A percentile compares a stretch with the other conserved stretches of the same genome.
Evolutionary conservation across 2,329 filamentous ascomycete genomes (phyloP).

Genomic region (Cryphonectria carpinicola): DNA sequence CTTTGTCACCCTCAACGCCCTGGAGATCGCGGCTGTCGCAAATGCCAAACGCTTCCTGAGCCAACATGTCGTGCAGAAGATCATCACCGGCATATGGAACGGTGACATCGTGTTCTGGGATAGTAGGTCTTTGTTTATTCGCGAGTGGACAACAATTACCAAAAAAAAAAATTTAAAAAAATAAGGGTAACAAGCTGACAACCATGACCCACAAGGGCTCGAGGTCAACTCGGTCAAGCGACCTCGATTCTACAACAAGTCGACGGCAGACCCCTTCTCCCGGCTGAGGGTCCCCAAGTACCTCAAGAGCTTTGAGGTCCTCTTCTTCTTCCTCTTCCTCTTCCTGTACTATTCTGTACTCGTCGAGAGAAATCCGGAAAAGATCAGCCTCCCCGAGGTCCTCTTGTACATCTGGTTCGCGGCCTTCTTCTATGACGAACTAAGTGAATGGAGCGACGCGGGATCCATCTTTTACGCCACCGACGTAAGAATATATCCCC

Average conservation of each 20-base stretch:
- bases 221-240: conserved; percentile 74
- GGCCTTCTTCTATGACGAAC: conserved; percentile 85
- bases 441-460: conserved; percentile 83
- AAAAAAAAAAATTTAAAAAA: no score
- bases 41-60: conserved; percentile 84
- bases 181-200: not conserved
- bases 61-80: conserved; percentile 79
- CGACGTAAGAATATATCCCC: conserved; percentile 55
- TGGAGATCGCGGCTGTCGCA: conserved; percentile 83
- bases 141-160: not conserved
- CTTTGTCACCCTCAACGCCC: conserved; percentile 80
- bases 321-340: conserved; percentile 79
- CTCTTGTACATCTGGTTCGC: conserved; percentile 84
- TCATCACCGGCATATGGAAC: conserved; percentile 83
- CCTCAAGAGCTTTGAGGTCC: conserved; percentile 80
- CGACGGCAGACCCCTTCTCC: conserved; percentile 72
- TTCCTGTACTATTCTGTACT: conserved; percentile 86
- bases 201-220: conserved; percentile 48
- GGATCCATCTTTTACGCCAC: conserved; percentile 84
- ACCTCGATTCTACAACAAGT: conserved; percentile 73
- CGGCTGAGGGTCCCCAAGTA: conserved; percentile 80
- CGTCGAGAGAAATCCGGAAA: conserved; percentile 68
- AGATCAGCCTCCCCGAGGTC: conserved; percentile 70
- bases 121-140: conserved; percentile 16
- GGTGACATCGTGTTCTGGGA: conserved; percentile 90